Evolutionary conservation across 352 stramenopile species (phyloP).

Genomic region (Peronosclerospora sorghi): DNA sequence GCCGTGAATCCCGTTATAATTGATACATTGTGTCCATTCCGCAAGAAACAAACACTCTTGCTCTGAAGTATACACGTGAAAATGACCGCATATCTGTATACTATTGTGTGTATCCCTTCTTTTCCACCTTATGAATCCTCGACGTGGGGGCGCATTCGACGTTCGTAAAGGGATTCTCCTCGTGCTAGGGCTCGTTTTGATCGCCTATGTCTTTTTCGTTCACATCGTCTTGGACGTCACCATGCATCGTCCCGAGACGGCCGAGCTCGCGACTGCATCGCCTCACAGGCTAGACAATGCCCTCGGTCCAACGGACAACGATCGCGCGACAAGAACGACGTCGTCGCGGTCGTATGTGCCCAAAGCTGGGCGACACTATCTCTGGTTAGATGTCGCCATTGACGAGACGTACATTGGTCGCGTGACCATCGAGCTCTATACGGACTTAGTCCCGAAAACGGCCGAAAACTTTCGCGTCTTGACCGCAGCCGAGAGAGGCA

Average conservation of each 20-base stretch:
- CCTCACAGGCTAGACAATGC: conserved; percentile 2
- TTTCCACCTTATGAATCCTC: conserved; percentile 10
- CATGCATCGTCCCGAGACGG: conserved; percentile 1
- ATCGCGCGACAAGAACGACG: conserved; percentile 5
- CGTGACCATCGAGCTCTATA: conserved; percentile 84
- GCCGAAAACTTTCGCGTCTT: conserved; percentile 95
- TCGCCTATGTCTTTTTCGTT: conserved; percentile 52
- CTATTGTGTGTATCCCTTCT: no score
- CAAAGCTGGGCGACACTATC: conserved; percentile 68
- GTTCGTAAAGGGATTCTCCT: conserved; percentile 45
- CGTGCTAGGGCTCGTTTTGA: conserved; percentile 42
- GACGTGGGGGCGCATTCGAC: conserved; percentile 18
- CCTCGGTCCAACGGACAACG: conserved; percentile 1
- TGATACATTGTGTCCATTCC: no score
- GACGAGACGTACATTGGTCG: conserved; percentile 58
- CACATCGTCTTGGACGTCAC: conserved; percentile 56
- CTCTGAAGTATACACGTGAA: no score
- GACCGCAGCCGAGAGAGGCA: conserved; percentile 92
- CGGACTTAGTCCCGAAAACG: conserved; percentile 94
- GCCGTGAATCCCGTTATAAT: no score
- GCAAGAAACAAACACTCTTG: no score
- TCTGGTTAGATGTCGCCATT: conserved; percentile 79
- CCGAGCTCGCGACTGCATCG: conserved; percentile 5
- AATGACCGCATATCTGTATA: no score
- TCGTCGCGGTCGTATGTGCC: conserved; percentile 27